These are phyloP conservation scores for Porcisia hertigi DNA, from an alignment of 208 protist species.

Conservation along the genomic window DNA sequence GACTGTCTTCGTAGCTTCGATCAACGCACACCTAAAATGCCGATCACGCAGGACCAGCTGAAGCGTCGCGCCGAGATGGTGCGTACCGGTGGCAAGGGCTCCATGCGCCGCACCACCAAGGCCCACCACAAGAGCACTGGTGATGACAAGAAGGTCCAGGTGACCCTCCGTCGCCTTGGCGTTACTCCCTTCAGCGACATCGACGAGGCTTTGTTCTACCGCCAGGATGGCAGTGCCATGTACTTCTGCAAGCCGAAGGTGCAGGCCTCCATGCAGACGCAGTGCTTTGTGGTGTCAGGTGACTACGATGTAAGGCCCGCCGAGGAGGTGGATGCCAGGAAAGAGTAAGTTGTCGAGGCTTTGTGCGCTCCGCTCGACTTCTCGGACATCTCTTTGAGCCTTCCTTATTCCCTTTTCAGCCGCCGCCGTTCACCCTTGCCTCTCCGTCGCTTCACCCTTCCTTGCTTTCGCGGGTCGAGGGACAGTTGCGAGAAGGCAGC, in stretches of 20 bases:
- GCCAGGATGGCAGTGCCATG: slow-evolving; percentile 94
- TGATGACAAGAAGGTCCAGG: slow-evolving; percentile 96
- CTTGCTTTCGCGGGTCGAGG: not conserved
- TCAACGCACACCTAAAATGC: slow-evolving; percentile 44
- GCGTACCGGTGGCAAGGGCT: slow-evolving; percentile 97
- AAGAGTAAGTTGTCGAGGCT: slow-evolving; percentile 27
- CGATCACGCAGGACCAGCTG: slow-evolving; percentile 83
- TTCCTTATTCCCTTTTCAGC: not conserved
- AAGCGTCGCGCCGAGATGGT: slow-evolving; percentile 89
- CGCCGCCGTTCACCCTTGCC: not conserved
- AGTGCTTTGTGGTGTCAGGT: slow-evolving; percentile 97
- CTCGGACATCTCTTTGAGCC: not conserved
- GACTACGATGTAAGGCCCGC: slow-evolving; percentile 79
- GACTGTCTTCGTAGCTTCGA: slow-evolving; percentile 1
- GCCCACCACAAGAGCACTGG: slow-evolving; percentile 76
- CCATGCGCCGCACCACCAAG: slow-evolving; percentile 85
- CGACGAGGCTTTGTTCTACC: slow-evolving; percentile 97
- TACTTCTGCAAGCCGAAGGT: slow-evolving; percentile 98
- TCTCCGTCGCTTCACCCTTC: not conserved
- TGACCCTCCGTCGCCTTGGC: slow-evolving; percentile 93
- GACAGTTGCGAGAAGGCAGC: not conserved
- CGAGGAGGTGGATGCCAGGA: slow-evolving; percentile 67
- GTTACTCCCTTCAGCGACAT: slow-evolving; percentile 96
- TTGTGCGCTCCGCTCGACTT: not conserved
- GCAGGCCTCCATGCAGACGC: slow-evolving; percentile 94